Evolutionary conservation across 768 basidiomycete genomes (phyloP).

Genomic region (Tricholoma saponaceum): DNA sequence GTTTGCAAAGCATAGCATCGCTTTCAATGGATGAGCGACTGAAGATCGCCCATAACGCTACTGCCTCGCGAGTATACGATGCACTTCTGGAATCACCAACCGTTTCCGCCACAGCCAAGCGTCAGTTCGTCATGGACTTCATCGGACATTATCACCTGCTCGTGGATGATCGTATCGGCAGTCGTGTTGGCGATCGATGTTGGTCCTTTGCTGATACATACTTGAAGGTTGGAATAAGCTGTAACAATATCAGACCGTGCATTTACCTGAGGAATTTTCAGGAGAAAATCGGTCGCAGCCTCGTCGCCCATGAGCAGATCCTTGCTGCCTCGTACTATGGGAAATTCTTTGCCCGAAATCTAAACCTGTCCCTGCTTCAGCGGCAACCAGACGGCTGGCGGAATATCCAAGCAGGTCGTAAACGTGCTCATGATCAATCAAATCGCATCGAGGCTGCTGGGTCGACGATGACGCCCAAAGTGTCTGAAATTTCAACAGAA

Average conservation of each 20-base stretch:
- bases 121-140: constrained; percentile 68
- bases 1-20: constrained; percentile 46
- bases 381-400: constrained; percentile 86
- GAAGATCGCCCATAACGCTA: constrained; percentile 44
- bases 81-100: constrained; percentile 65
- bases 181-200: constrained; percentile 84
- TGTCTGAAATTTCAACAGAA: background rate
- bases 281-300: constrained; percentile 89
- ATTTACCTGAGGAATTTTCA: constrained; percentile 22
- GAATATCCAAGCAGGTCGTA: constrained; percentile 53
- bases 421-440: constrained; percentile 17
- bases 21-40: constrained; percentile 59
- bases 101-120: constrained; percentile 59
- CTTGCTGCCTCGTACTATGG: constrained; percentile 81
- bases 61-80: constrained; percentile 80
- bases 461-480: background rate
- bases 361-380: constrained; percentile 75
- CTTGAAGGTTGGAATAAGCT: constrained; percentile 59
- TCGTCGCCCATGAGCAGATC: constrained; percentile 65
- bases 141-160: constrained; percentile 77
- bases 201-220: constrained; percentile 93
- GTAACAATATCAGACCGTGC: background rate
- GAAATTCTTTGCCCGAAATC: constrained; percentile 77
- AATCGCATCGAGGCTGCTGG: background rate
- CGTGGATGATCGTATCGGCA: constrained; percentile 88